These are phyloP conservation scores for Geranomyces michiganensis DNA, from an alignment of 192 early-diverging fungal species.

Conservation along the genomic window DNA sequence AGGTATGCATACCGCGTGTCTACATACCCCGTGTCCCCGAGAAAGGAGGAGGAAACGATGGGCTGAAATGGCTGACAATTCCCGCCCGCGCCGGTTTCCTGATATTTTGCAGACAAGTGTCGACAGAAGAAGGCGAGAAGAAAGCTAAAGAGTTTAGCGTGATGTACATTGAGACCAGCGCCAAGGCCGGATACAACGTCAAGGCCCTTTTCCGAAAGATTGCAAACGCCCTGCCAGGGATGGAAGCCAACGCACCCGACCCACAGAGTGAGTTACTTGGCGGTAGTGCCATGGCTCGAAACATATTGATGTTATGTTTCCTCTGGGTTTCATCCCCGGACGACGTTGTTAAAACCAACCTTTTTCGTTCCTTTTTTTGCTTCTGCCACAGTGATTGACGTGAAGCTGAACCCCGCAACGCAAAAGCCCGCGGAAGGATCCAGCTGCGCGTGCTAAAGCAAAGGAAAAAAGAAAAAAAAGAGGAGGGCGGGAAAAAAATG, in stretches of 20 bases:
- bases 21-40: no score
- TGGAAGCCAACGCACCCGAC: slow-evolving; percentile 52
- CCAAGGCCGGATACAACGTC: slow-evolving; percentile 98
- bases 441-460: slow-evolving; percentile 47
- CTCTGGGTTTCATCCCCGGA: no score
- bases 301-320: no score
- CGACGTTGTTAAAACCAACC: no score
- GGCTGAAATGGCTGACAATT: not conserved
- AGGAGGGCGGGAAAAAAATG: no score
- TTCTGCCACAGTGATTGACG: slow-evolving; percentile 51
- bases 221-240: slow-evolving; percentile 88
- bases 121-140: slow-evolving; percentile 96
- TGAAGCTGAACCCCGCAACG: slow-evolving; percentile 44
- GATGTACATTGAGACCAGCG: slow-evolving; percentile 99
- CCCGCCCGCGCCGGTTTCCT: not conserved
- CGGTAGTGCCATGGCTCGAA: not conserved
- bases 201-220: slow-evolving; percentile 97
- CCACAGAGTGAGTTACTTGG: not conserved
- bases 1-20: no score
- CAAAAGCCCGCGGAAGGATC: slow-evolving; percentile 44
- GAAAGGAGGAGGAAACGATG: slow-evolving; percentile 1
- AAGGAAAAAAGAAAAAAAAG: no score
- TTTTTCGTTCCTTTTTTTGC: not conserved
- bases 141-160: slow-evolving; percentile 95
- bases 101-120: slow-evolving; percentile 71